Evolutionary conservation across 441 rosid species (phyloP).

Genomic region (Pelargonium citronellum): DNA sequence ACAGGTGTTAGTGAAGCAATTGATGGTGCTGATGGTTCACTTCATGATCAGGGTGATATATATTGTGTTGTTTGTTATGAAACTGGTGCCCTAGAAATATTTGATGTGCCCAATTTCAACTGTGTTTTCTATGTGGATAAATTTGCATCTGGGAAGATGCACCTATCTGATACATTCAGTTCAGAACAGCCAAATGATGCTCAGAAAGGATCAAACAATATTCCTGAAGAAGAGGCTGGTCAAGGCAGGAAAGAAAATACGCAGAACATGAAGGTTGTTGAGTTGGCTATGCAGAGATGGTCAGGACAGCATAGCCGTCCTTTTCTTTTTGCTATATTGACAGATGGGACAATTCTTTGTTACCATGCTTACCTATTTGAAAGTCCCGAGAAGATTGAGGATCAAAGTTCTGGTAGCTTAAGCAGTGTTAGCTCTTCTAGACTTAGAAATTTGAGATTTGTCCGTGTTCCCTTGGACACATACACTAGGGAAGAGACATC

Average conservation of each 20-base stretch:
- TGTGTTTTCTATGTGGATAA: slow-evolving; percentile 81
- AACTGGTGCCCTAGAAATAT: slow-evolving; percentile 78
- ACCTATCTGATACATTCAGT: slow-evolving; percentile 56
- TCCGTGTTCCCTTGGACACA: slow-evolving; percentile 63
- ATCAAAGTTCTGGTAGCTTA: slow-evolving; percentile 39
- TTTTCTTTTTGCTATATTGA: slow-evolving; percentile 78
- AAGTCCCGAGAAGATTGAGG: slow-evolving; percentile 58
- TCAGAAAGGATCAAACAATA: slow-evolving; percentile 33
- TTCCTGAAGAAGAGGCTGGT: slow-evolving; percentile 44
- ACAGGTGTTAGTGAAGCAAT: slow-evolving; percentile 76
- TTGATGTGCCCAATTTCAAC: slow-evolving; percentile 81
- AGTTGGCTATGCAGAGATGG: slow-evolving; percentile 95
- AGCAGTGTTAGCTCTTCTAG: slow-evolving; percentile 55
- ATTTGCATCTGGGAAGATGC: slow-evolving; percentile 71
- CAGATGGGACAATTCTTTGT: slow-evolving; percentile 91
- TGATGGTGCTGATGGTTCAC: slow-evolving; percentile 79
- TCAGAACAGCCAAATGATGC: slow-evolving; percentile 43
- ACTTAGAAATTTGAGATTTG: slow-evolving; percentile 78
- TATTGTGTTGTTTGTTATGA: slow-evolving; percentile 85
- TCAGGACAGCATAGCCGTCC: slow-evolving; percentile 80
- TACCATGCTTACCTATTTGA: slow-evolving; percentile 91
- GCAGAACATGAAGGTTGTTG: slow-evolving; percentile 64
- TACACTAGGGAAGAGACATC: slow-evolving; percentile 71
- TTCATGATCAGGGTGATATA: slow-evolving; percentile 85
- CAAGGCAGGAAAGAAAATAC: slow-evolving; percentile 60